A percentile compares a stretch with the other conserved stretches of the same genome.
These are phyloP conservation scores for Coemansia sp. DNA, from an alignment of 192 early-diverging fungal species.

Conservation along the genomic window DNA sequence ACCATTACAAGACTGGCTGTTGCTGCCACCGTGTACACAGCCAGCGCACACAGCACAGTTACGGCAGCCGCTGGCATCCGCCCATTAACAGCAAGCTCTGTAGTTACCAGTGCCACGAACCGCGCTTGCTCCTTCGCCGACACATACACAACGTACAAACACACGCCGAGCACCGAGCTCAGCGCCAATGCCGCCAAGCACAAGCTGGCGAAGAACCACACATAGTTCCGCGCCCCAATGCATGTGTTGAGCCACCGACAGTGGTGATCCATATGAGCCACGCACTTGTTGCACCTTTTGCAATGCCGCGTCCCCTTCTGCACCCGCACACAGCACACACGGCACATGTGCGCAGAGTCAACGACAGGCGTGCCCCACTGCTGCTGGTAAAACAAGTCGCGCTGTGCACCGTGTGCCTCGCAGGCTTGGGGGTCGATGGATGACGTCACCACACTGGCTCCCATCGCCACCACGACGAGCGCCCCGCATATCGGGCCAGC, in stretches of 20 bases:
- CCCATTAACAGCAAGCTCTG: too few relatives aligned
- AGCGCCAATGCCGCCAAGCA: slow-evolving; percentile 18
- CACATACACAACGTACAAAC: slow-evolving; percentile 20
- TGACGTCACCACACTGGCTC: slow-evolving; percentile 22
- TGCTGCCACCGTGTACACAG: slow-evolving; percentile 15
- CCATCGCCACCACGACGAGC: slow-evolving; percentile 18
- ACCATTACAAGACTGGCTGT: slow-evolving; percentile 13
- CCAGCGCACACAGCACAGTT: slow-evolving; percentile 20
- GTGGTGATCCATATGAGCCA: slow-evolving; percentile 34
- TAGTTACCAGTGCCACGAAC: neutral
- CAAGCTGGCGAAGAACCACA: slow-evolving; percentile 31
- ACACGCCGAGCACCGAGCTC: neutral
- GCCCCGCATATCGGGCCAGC: slow-evolving; percentile 9
- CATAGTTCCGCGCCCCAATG: slow-evolving; percentile 26
- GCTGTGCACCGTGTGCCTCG: slow-evolving; percentile 12
- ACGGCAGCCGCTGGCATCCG: slow-evolving; percentile 1
- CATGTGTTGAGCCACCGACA: slow-evolving; percentile 47
- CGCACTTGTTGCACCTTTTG: slow-evolving; percentile 56
- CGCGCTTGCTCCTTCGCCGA: slow-evolving; percentile 12
- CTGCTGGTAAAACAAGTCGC: slow-evolving; percentile 33
- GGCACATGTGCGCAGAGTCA: slow-evolving; percentile 24
- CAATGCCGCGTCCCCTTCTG: slow-evolving; percentile 42
- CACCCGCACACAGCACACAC: slow-evolving; percentile 33
- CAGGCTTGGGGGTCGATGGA: slow-evolving; percentile 33
- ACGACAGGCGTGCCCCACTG: slow-evolving; percentile 35